Percentiles rank a stretch among this genome's conserved stretches.
Conservation (phyloP, 306 rosid species). For the Ceratonia siliqua region DNA sequence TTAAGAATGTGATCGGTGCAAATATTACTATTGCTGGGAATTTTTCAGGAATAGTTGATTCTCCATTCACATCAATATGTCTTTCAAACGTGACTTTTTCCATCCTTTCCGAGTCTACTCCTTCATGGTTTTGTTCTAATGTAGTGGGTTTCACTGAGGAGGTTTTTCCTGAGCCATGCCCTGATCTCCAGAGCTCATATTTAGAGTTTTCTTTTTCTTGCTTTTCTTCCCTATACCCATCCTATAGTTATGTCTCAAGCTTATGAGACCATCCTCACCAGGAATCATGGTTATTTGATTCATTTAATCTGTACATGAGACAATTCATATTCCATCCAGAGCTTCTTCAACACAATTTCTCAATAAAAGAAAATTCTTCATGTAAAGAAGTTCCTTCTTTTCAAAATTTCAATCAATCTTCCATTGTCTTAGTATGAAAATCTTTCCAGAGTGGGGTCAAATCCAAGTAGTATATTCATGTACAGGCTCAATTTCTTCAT, state of each 20-base stretch:
- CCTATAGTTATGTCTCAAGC: background rate
- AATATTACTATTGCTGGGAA: conserved; percentile 42
- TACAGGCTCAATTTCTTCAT: background rate
- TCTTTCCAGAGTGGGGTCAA: background rate
- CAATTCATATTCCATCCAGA: background rate
- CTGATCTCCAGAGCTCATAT: conserved; percentile 26
- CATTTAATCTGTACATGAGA: background rate
- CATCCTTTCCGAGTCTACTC: conserved; percentile 19
- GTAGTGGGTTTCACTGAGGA: conserved; percentile 29
- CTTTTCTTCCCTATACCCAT: conserved; percentile 10
- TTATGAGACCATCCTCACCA: background rate
- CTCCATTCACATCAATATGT: conserved; percentile 40
- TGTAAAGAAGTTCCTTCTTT: background rate
- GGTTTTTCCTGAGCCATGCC: conserved; percentile 37
- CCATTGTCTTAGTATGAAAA: background rate
- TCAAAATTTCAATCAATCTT: background rate
- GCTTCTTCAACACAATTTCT: background rate
- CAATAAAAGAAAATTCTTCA: background rate
- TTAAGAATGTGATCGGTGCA: conserved; percentile 39
- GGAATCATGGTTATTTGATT: background rate
- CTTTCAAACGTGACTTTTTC: conserved; percentile 43
- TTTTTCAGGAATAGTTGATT: conserved; percentile 35
- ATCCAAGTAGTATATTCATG: background rate
- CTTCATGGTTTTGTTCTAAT: conserved; percentile 44
- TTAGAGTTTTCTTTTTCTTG: conserved; percentile 29